A percentile compares a stretch with the other conserved stretches of the same genome.
Evolutionary conservation across 2,329 filamentous ascomycete species (phyloP).

Genomic region (Trichoderma sp.): DNA sequence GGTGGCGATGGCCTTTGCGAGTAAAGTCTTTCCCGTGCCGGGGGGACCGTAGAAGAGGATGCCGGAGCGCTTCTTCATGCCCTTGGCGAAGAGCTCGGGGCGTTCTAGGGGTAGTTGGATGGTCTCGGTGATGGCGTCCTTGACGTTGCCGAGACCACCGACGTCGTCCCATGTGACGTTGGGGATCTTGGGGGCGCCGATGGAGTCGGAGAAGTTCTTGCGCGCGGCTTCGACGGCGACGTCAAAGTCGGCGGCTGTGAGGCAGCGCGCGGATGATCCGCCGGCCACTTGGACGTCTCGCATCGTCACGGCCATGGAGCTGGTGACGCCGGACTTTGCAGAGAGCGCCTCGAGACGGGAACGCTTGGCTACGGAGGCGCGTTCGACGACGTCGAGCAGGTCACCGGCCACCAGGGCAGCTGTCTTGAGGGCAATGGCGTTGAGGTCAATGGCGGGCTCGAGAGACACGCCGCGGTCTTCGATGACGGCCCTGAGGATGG

Average conservation of each 20-base stretch:
- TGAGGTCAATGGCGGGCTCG: slow-evolving; percentile 81
- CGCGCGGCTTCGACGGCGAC: slow-evolving; percentile 91
- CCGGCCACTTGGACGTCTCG: slow-evolving; percentile 89
- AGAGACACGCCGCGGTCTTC: slow-evolving; percentile 75
- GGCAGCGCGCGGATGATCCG: slow-evolving; percentile 74
- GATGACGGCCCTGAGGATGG: slow-evolving; percentile 79
- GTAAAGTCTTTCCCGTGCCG: slow-evolving; percentile 88
- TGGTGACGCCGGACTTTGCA: slow-evolving; percentile 45
- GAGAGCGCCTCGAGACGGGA: slow-evolving; percentile 77
- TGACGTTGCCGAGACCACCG: slow-evolving; percentile 88
- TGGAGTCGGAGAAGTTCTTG: slow-evolving; percentile 97
- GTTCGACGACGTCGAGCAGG: slow-evolving; percentile 89
- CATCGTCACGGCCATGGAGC: slow-evolving; percentile 58
- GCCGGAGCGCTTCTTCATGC: slow-evolving; percentile 96
- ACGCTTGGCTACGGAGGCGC: slow-evolving; percentile 77
- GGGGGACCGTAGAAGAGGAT: slow-evolving; percentile 92
- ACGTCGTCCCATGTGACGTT: slow-evolving; percentile 97
- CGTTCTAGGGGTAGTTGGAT: slow-evolving; percentile 91
- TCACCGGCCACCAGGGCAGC: slow-evolving; percentile 94
- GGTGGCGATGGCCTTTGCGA: slow-evolving; percentile 90
- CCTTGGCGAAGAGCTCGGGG: slow-evolving; percentile 92
- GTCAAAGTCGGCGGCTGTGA: slow-evolving; percentile 85
- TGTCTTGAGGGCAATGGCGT: slow-evolving; percentile 88
- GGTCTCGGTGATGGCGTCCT: slow-evolving; percentile 95
- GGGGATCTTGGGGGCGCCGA: slow-evolving; percentile 96